Conservation (phyloP, 2,329 filamentous ascomycete species). For the Niveomyces coronatus region DNA sequence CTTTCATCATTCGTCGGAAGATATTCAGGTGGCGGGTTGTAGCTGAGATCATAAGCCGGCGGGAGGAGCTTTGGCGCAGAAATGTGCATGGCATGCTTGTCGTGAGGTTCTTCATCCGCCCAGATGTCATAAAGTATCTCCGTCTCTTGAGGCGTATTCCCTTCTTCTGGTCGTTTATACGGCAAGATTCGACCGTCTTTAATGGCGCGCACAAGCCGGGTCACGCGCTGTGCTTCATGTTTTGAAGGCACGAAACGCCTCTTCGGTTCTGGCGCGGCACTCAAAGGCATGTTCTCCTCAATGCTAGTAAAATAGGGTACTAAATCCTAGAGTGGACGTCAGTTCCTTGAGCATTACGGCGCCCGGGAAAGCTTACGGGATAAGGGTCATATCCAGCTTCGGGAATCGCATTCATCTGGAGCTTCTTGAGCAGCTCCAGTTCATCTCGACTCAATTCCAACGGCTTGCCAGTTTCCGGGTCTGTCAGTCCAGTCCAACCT, state of each 20-base stretch:
- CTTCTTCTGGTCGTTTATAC: slow-evolving; percentile 64
- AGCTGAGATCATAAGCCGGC: slow-evolving; percentile 89
- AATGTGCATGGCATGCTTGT: slow-evolving; percentile 86
- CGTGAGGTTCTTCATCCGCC: slow-evolving; percentile 78
- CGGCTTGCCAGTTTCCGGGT: slow-evolving; percentile 88
- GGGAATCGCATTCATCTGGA: slow-evolving; percentile 81
- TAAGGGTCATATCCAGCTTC: slow-evolving; percentile 90
- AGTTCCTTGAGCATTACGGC: background rate
- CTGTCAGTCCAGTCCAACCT: slow-evolving; percentile 93
- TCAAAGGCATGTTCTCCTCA: slow-evolving; percentile 88
- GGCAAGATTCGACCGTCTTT: slow-evolving; percentile 88
- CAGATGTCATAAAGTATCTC: slow-evolving; percentile 80
- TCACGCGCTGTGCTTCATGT: slow-evolving; percentile 89
- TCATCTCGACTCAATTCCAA: slow-evolving; percentile 80
- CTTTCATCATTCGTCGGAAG: slow-evolving; percentile 77
- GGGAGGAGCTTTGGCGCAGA: slow-evolving; percentile 88
- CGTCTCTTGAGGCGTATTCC: slow-evolving; percentile 58
- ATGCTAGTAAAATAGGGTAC: slow-evolving; percentile 91
- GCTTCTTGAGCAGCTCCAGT: slow-evolving; percentile 73
- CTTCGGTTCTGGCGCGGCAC: slow-evolving; percentile 90
- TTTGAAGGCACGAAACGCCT: slow-evolving; percentile 92
- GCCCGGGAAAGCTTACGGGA: slow-evolving; percentile 43
- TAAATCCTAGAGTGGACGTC: slow-evolving; percentile 47
- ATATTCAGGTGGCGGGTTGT: slow-evolving; percentile 93
- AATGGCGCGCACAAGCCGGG: slow-evolving; percentile 95